Conservation (phyloP, 805 yeast genomes). For the Torulaspora delbrueckii region DNA sequence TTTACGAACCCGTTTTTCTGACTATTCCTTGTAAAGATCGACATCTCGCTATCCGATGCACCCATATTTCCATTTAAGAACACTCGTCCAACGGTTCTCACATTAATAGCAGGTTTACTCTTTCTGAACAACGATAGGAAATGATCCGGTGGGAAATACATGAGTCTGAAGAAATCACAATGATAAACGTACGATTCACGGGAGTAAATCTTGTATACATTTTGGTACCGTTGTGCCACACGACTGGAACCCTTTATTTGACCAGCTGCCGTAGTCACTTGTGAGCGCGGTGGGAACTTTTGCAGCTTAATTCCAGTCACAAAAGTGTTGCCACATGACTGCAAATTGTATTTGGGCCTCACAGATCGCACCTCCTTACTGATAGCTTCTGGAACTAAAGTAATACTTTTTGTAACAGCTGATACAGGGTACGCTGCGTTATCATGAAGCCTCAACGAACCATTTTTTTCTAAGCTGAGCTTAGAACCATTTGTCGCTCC, state of each 20-base stretch:
- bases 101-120: conserved; percentile 28
- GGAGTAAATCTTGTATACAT: conserved; percentile 8
- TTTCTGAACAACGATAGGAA: conserved; percentile 29
- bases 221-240: conserved; percentile 12
- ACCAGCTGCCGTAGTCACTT: conserved; percentile 3
- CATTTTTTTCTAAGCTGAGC: neutral
- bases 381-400: neutral
- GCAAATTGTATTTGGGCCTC: neutral
- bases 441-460: neutral
- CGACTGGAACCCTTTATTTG: conserved; percentile 9
- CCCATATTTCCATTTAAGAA: conserved; percentile 17
- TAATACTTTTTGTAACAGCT: neutral
- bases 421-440: neutral
- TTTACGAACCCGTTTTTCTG: conserved; percentile 9
- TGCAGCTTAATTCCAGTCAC: neutral
- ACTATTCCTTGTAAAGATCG: conserved; percentile 7
- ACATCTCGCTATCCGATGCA: conserved; percentile 6
- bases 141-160: conserved; percentile 30
- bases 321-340: conserved; percentile 4
- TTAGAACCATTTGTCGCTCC: neutral
- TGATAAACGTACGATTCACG: conserved; percentile 20
- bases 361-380: neutral
- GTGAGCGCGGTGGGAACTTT: neutral
- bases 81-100: conserved; percentile 16
- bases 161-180: conserved; percentile 23